Percentiles rank a stretch among this genome's conserved stretches.
These are phyloP conservation scores for Panaeolus papilionaceus DNA, from an alignment of 768 basidiomycete genomes.

Conservation along the genomic window DNA sequence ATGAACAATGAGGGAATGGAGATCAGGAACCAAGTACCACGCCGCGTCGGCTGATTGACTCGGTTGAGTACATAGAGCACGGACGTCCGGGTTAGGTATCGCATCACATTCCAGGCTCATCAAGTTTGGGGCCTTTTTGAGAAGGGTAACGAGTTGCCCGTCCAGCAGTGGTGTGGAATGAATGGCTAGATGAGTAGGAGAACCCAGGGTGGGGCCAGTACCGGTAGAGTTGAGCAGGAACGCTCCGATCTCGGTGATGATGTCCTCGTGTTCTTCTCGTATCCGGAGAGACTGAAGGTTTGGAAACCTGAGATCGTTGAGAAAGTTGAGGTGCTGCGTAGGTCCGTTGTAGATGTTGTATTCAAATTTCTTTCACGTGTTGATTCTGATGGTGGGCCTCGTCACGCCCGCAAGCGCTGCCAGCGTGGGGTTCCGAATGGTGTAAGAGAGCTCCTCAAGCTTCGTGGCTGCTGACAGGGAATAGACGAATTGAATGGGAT, in stretches of 20 bases:
- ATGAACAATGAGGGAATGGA: not conserved
- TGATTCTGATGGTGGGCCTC: not conserved
- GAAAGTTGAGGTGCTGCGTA: not conserved
- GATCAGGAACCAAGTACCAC: not conserved
- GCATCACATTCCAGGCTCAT: too few relatives aligned
- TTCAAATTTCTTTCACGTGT: not conserved
- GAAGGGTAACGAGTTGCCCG: too few relatives aligned
- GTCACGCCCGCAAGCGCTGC: not conserved
- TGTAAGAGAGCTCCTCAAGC: not conserved
- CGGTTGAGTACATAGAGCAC: not conserved
- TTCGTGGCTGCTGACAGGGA: not conserved
- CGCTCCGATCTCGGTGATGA: not conserved
- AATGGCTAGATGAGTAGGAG: not conserved
- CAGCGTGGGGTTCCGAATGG: not conserved
- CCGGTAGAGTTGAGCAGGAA: not conserved
- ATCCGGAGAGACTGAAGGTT: not conserved
- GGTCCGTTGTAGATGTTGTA: not conserved
- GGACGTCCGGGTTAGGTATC: not conserved
- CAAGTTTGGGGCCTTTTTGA: too few relatives aligned
- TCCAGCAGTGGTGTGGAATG: not conserved
- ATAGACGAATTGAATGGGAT: not conserved
- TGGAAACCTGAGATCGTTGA: not conserved
- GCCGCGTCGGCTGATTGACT: not conserved
- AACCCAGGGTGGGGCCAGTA: not conserved
- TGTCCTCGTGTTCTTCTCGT: not conserved